Conservation (phyloP, 192 early-diverging fungal genomes). For the Lunasporangiospora selenospora region DNA sequence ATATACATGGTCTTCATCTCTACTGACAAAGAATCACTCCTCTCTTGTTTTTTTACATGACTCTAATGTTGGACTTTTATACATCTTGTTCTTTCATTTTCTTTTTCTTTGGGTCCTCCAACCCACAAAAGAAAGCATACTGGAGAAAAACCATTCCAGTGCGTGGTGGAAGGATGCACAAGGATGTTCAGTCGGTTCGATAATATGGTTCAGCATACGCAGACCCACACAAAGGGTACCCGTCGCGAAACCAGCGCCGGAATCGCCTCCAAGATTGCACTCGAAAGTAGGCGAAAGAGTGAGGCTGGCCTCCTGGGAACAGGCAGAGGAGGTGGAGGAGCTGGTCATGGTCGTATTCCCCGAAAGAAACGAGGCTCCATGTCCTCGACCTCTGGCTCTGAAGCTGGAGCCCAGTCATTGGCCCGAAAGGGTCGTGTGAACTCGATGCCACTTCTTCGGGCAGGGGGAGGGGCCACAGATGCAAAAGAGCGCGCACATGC, state of each 20-base stretch:
- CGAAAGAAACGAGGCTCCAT: constrained; percentile 20
- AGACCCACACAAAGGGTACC: constrained; percentile 63
- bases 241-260: constrained; percentile 33
- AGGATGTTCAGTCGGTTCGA: constrained; percentile 79
- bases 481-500: too few species aligned
- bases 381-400: constrained; percentile 13
- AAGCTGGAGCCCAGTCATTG: neutral
- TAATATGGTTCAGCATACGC: constrained; percentile 85
- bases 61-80: too few species aligned
- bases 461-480: too few species aligned
- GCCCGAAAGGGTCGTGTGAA: constrained; percentile 20
- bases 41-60: too few species aligned
- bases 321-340: neutral
- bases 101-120: too few species aligned
- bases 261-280: constrained; percentile 33
- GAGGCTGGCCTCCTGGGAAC: constrained; percentile 19
- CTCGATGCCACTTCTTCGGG: constrained; percentile 34
- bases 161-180: constrained; percentile 68
- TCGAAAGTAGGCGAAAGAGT: constrained; percentile 30
- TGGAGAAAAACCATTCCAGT: constrained; percentile 76
- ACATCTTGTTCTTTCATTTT: too few species aligned
- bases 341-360: neutral
- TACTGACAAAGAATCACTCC: too few species aligned
- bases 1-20: too few species aligned
- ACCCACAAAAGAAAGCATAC: constrained; percentile 50